Evolutionary conservation across 164 flowering plant genomes (phyloP), one percentile per base, ranked within the genome.

Genomic region (Aristolochia contorta): DNA sequence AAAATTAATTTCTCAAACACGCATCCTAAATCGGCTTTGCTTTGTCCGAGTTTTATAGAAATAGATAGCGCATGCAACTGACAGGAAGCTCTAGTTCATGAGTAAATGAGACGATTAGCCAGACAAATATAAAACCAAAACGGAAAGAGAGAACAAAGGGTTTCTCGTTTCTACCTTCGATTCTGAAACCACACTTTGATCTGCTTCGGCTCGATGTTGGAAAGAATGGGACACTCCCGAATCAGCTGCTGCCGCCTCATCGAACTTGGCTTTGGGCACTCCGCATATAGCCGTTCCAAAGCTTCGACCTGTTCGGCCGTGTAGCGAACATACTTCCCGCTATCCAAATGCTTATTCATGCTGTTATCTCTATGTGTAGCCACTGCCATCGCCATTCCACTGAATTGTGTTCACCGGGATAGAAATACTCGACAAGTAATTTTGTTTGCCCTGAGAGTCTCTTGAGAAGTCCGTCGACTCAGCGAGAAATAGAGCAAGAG

Each of bases 101-200:
- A 37, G 43, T 7, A 37, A 37, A 37, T 3, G 43, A 37, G 10
- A 6, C 43, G 1, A 37, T 37, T 37, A 37, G 1, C 12, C 43
- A 37, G 43, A 37, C 43, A 10, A 10, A 10, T 10, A 52, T 27
- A 60, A 66, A 57, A 71, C 21, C 60, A 43, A 37, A 12, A 30
- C 16, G 2, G 54, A 47, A 32, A 13, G 27, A 24, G 46, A 55
- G 3, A 24, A 41, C 20, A 45, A 22, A 23, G 21, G 14, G 3
- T 22, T 46, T 46, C 37, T 47, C 18, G 23, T 61, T 61, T 37
- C 15, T 65, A 71, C 91, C 89, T 84, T 68, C 89, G 87, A 67
- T 86, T 86, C 69, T 86, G 92, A 62, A 86, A 86, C 92, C 92
- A 86, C 65, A 86, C 89, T 80, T 86, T 86, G 80, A 86, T 84